Percentiles rank a stretch among this genome's conserved stretches.
Conservation (phyloP, 331 rosid genomes). For the Saraca asoca region DNA sequence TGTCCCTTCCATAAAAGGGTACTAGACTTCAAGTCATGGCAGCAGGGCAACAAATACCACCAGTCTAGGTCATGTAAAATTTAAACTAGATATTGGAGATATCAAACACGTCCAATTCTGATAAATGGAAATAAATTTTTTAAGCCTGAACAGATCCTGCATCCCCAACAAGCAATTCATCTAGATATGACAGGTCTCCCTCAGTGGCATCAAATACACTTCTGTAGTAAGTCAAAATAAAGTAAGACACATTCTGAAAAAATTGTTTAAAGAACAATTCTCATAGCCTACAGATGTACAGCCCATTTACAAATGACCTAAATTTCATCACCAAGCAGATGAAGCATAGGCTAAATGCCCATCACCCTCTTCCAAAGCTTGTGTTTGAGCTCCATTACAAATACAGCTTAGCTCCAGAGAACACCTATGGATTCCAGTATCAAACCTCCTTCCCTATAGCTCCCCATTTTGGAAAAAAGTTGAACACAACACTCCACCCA, state of each 20-base stretch:
- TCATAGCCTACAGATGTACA: background rate
- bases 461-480: background rate
- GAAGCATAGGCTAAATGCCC: background rate
- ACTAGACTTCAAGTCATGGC: background rate
- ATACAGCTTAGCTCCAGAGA: background rate
- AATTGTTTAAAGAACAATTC: background rate
- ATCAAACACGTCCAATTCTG: constrained; percentile 14
- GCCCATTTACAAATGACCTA: background rate
- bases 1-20: constrained; percentile 8
- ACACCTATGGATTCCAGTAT: background rate
- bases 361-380: background rate
- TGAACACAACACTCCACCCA: background rate
- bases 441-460: background rate
- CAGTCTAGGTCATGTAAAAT: background rate
- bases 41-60: background rate
- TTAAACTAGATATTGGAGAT: constrained; percentile 10
- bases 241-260: no score
- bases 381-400: background rate
- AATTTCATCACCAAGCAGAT: background rate
- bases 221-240: background rate
- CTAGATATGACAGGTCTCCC: background rate
- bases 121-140: background rate
- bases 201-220: background rate
- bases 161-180: background rate
- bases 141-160: background rate